Percentiles rank a stretch among this genome's conserved stretches.
Evolutionary conservation across 371 early-diverging fungal genomes (phyloP).

Genomic region (Mortierella sp.): DNA sequence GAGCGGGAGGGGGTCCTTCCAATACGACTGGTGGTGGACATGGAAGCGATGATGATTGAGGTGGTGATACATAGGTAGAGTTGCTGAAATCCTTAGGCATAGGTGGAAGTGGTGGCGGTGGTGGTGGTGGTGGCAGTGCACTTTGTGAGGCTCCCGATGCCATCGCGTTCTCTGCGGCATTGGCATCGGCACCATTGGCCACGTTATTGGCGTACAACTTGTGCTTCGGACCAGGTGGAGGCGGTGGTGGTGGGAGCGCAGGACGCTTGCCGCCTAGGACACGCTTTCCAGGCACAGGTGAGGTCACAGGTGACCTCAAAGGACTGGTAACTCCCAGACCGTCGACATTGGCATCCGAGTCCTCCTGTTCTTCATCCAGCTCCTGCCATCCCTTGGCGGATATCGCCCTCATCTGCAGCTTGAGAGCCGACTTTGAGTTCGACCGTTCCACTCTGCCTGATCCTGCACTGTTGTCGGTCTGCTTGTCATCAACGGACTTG

Average conservation of each 20-base stretch:
- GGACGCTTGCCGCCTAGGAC: conserved; percentile 47
- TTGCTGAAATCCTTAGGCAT: too few relatives aligned
- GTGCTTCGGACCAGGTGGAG: conserved; percentile 51
- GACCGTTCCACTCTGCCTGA: conserved; percentile 25
- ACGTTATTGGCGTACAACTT: conserved; percentile 26
- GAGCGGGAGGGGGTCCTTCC: too few relatives aligned
- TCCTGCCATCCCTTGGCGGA: conserved; percentile 54
- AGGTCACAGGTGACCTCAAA: conserved; percentile 15
- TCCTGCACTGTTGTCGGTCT: conserved; percentile 11
- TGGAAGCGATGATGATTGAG: too few relatives aligned
- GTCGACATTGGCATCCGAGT: conserved; percentile 21
- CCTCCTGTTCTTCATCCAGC: conserved; percentile 51
- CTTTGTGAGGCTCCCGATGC: background rate
- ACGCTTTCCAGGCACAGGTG: conserved; percentile 21
- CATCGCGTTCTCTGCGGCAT: background rate
- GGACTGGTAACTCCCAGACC: conserved; percentile 20
- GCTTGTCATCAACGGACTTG: conserved; percentile 26
- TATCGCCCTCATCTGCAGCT: conserved; percentile 38
- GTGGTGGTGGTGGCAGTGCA: conserved; percentile 2
- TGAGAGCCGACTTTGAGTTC: conserved; percentile 25
- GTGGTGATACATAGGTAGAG: too few relatives aligned
- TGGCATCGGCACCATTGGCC: background rate
- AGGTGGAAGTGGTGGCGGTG: conserved; percentile 11
- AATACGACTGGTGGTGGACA: too few relatives aligned
- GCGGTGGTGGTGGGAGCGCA: conserved; percentile 49